Conservation (phyloP, 2,329 filamentous ascomycete genomes). For the Ophiostoma sp. region DNA sequence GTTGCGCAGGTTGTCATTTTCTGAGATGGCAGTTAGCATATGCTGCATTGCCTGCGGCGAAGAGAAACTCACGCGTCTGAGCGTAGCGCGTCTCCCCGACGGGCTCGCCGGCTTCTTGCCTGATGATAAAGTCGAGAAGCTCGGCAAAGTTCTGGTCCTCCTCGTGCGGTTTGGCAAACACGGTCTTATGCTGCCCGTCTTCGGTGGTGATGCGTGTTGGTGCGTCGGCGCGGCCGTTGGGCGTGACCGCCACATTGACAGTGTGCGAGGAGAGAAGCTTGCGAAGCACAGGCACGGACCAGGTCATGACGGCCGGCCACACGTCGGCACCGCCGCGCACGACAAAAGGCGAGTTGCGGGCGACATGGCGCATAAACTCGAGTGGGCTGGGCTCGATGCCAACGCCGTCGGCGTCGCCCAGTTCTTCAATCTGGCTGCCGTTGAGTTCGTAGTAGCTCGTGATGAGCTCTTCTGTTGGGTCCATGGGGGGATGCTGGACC, state of each 20-base stretch:
- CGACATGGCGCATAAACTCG: constrained; percentile 73
- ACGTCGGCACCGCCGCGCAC: constrained; percentile 55
- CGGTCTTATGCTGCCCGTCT: constrained; percentile 30
- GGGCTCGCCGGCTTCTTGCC: constrained; percentile 43
- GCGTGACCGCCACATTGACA: constrained; percentile 76
- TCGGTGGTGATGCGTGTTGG: constrained; percentile 40
- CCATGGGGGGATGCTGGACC: constrained; percentile 24
- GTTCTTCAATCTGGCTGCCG: constrained; percentile 51
- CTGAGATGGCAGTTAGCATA: no score
- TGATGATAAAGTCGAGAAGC: constrained; percentile 59
- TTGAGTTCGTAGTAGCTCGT: constrained; percentile 71
- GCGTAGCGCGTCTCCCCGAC: constrained; percentile 59
- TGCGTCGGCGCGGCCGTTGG: constrained; percentile 56
- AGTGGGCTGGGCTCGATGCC: constrained; percentile 59
- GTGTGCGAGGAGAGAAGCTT: constrained; percentile 47
- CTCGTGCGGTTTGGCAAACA: constrained; percentile 70
- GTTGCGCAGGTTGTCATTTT: constrained; percentile 74
- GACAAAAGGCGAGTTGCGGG: constrained; percentile 69
- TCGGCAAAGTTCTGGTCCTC: constrained; percentile 55
- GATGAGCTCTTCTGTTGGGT: constrained; percentile 53
- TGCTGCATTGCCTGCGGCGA: no score
- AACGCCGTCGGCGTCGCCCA: constrained; percentile 35
- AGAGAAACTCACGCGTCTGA: constrained; percentile 50
- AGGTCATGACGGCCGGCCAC: constrained; percentile 59
- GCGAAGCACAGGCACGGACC: constrained; percentile 58